Conservation (phyloP, 805 yeast species). For the Lipomyces yamanashiensis region DNA sequence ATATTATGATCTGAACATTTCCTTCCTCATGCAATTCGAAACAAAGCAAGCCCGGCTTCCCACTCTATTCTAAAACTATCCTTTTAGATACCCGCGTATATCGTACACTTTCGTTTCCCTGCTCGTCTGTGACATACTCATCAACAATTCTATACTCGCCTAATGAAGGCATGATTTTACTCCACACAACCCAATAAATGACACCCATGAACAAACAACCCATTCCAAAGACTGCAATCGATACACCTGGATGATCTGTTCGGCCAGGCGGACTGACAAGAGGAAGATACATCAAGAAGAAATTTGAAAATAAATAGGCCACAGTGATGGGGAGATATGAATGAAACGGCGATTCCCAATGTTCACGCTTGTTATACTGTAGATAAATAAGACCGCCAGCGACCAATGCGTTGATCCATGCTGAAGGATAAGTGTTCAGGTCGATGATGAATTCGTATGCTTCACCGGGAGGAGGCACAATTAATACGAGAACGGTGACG, state of each 20-base stretch:
- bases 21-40: neutral
- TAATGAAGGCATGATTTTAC: constrained; percentile 24
- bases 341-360: constrained; percentile 42
- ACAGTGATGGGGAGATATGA: constrained; percentile 28
- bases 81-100: constrained; percentile 22
- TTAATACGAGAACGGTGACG: constrained; percentile 57
- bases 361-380: constrained; percentile 54
- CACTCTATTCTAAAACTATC: constrained; percentile 4
- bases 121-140: constrained; percentile 23
- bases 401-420: constrained; percentile 60
- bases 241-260: constrained; percentile 28
- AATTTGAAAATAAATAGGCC: constrained; percentile 26
- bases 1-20: neutral
- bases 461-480: constrained; percentile 66
- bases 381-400: constrained; percentile 60
- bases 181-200: constrained; percentile 36
- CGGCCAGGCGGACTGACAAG: constrained; percentile 30
- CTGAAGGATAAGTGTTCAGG: constrained; percentile 65
- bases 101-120: constrained; percentile 28
- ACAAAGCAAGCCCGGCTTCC: neutral
- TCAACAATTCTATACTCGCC: constrained; percentile 32
- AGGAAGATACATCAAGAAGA: constrained; percentile 34
- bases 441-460: constrained; percentile 68
- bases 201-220: constrained; percentile 30
- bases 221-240: constrained; percentile 34